These are phyloP conservation scores for Pyricularia sp. DNA, from an alignment of 2,329 filamentous ascomycete species.

Conservation along the genomic window DNA sequence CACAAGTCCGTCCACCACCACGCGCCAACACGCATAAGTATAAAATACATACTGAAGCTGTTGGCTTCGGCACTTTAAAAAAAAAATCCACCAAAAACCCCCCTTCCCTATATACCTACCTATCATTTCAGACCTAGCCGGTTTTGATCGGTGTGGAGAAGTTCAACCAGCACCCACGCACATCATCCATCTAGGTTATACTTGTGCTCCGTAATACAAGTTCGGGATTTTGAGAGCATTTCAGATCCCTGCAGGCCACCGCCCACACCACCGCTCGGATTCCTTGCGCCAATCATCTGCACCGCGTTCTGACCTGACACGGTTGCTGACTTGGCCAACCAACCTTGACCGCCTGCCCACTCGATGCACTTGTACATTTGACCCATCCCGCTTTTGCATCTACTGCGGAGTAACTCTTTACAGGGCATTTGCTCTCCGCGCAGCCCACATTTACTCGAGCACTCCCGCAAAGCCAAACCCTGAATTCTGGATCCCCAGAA, in stretches of 20 bases:
- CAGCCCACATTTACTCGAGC: neutral
- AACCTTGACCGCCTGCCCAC: conserved; percentile 2
- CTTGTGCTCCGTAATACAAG: neutral
- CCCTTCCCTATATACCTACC: neutral
- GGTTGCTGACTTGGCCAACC: neutral
- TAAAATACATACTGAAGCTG: neutral
- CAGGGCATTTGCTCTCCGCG: neutral
- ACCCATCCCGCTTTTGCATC: neutral
- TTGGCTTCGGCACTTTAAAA: neutral
- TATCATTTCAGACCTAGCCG: neutral
- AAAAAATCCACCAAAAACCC: neutral
- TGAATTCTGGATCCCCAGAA: neutral
- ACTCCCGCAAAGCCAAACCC: neutral
- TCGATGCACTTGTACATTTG: neutral
- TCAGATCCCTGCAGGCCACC: neutral
- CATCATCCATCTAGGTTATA: neutral
- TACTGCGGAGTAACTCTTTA: neutral
- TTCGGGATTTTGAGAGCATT: neutral
- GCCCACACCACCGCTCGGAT: conserved; percentile 2
- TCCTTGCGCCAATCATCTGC: conserved; percentile 2
- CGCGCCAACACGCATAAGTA: neutral
- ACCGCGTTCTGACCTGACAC: neutral
- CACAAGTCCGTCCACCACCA: neutral
- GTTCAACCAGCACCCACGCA: neutral
- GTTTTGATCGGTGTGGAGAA: neutral